Evolutionary conservation across 495 filamentous ascomycete genomes (phyloP), one percentile per base, ranked within the genome.

Genomic region (Neurospora sp.): DNA sequence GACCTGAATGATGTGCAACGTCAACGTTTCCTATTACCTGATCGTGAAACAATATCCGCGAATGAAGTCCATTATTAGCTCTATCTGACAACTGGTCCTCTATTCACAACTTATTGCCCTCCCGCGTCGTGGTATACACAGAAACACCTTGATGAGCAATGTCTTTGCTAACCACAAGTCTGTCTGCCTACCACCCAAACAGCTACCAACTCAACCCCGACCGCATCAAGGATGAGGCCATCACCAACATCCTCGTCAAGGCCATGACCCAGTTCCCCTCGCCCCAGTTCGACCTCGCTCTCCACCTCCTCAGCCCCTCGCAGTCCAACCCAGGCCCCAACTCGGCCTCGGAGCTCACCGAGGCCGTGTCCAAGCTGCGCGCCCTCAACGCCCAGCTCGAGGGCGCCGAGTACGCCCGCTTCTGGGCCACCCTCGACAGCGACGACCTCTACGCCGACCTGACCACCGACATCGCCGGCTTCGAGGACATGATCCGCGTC

Each of bases 121-220:
- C 8, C 35, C 40, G 68, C 69, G 68, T 5, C 6, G 39, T 8
- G 44, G n/a, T 61, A 1, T 8, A 65, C 10, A 35, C 22, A 35
- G 1, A 8, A 16, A 65, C 53, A 35, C 53, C 53, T 37, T 35
- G 53, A 65, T 37, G 37, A 18, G 7, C 10, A 61, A 20, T n/a
- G 35, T 65, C 65, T 35, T 44, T 40, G 5, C 75, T 74, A 37
- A 73, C 73, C 75, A 76, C 71, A 65, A 16, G 12, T 3, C 20
- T 68, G 40, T 69, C 39, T 42, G 71, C 18, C 37, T 35, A 1
- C 41, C 12, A n/a, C 14, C 53, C 59, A 14, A 31, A 72, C 77
- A 99, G 96, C 73, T 99, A 98, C 89, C 96, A 99, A 86, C 97
- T 99, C 88, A 99, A 99, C 88, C 95, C 96, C 27, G 94, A 98